These are phyloP conservation scores for Lactarius sp. DNA, from an alignment of 768 basidiomycete species.

Conservation along the genomic window DNA sequence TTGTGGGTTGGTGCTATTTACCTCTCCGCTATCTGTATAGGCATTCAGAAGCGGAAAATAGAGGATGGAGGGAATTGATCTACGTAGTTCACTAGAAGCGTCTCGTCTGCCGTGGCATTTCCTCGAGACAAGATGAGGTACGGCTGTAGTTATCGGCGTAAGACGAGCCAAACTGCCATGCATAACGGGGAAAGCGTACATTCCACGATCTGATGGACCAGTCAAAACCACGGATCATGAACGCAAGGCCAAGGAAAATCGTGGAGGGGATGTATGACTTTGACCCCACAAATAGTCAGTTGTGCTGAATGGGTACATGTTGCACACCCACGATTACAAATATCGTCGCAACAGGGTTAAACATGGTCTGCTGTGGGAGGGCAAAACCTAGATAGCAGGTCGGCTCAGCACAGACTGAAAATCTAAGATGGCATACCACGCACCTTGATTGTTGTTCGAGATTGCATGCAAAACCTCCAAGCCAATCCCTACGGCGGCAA, in stretches of 20 bases:
- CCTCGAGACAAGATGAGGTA: slow-evolving; percentile 55
- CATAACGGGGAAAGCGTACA: slow-evolving; percentile 34
- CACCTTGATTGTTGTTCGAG: no score
- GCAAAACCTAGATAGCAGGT: slow-evolving; percentile 42
- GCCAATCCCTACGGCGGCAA: not conserved
- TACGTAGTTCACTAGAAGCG: slow-evolving; percentile 62
- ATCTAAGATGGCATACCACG: no score
- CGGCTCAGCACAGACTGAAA: not conserved
- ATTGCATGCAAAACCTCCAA: not conserved
- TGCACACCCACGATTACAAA: slow-evolving; percentile 40
- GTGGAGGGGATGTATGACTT: slow-evolving; percentile 59
- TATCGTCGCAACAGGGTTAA: slow-evolving; percentile 43
- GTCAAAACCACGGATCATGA: slow-evolving; percentile 49
- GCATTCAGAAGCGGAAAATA: not conserved
- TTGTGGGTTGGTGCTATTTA: not conserved
- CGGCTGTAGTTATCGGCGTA: slow-evolving; percentile 42
- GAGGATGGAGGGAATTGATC: slow-evolving; percentile 23
- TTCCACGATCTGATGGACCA: slow-evolving; percentile 55
- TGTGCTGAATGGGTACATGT: not conserved
- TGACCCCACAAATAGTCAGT: not conserved
- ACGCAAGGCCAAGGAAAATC: slow-evolving; percentile 45
- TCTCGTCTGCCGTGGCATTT: slow-evolving; percentile 48
- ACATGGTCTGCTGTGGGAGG: slow-evolving; percentile 46
- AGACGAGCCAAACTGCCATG: not conserved
- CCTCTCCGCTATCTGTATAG: slow-evolving; percentile 12